Percentiles rank a stretch among this genome's conserved stretches.
Evolutionary conservation across 345 rosid species (phyloP).

Genomic region (Gossypium herbaceum): DNA sequence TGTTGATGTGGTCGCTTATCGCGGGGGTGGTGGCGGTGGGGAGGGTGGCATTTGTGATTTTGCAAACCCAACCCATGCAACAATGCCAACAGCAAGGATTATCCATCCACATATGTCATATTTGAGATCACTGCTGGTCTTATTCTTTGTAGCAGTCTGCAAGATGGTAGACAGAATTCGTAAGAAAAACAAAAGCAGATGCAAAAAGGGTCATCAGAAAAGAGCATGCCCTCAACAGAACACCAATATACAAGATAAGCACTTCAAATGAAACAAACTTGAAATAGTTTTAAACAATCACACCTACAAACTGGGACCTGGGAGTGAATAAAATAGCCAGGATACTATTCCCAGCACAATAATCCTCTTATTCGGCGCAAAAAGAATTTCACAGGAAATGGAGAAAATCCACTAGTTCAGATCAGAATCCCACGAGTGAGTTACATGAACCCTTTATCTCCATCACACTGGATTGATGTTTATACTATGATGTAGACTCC

Average conservation of each 20-base stretch:
- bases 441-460: background rate
- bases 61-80: constrained; percentile 77
- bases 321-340: background rate
- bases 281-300: background rate
- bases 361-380: background rate
- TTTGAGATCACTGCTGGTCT: constrained; percentile 58
- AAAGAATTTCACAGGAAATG: background rate
- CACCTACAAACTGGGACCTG: background rate
- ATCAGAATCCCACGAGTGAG: background rate
- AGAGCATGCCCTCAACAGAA: background rate
- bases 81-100: constrained; percentile 76
- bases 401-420: background rate
- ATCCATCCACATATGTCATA: constrained; percentile 86
- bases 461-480: background rate
- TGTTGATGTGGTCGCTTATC: constrained; percentile 18
- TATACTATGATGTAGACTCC: background rate
- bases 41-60: constrained; percentile 64
- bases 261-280: background rate
- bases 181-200: background rate
- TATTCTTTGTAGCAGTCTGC: constrained; percentile 63
- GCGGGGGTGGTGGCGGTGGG: constrained; percentile 31
- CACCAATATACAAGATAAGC: background rate
- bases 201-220: background rate
- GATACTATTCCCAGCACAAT: background rate
- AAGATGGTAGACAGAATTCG: background rate